Evolutionary conservation across 2,329 filamentous ascomycete genomes (phyloP).

Genomic region (Colletotrichum sp.): DNA sequence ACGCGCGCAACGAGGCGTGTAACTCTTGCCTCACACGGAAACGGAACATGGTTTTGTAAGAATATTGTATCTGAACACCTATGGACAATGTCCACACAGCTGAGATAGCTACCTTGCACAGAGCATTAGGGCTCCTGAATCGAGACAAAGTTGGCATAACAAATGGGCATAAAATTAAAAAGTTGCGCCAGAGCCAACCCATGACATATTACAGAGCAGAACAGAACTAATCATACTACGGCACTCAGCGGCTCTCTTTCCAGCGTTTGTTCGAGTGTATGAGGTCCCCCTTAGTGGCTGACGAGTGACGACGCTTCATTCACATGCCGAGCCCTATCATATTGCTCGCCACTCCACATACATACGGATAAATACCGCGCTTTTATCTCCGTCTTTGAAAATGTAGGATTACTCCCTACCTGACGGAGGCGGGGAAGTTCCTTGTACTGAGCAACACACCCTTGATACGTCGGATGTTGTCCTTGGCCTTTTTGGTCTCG

Average conservation of each 20-base stretch:
- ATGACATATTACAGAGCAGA: neutral
- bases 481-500: conserved; percentile 74
- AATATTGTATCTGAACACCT: neutral
- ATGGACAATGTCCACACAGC: neutral
- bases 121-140: neutral
- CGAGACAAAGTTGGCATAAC: neutral
- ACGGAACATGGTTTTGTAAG: neutral
- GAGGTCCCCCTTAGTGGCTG: neutral
- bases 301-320: neutral
- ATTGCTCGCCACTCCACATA: neutral
- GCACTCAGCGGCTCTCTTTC: neutral
- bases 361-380: neutral
- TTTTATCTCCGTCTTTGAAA: neutral
- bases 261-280: neutral
- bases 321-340: neutral
- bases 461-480: conserved; percentile 80
- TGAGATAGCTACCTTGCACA: neutral
- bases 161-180: neutral
- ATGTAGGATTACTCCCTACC: conserved; percentile 18
- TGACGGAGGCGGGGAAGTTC: conserved; percentile 66
- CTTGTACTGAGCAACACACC: conserved; percentile 77
- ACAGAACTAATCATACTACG: neutral
- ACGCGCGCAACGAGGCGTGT: neutral
- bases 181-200: neutral
- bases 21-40: neutral